phyloP scores from a whole-genome alignment of 2,329 filamentous ascomycete species.

The Fusarium mangiferae region DNA sequence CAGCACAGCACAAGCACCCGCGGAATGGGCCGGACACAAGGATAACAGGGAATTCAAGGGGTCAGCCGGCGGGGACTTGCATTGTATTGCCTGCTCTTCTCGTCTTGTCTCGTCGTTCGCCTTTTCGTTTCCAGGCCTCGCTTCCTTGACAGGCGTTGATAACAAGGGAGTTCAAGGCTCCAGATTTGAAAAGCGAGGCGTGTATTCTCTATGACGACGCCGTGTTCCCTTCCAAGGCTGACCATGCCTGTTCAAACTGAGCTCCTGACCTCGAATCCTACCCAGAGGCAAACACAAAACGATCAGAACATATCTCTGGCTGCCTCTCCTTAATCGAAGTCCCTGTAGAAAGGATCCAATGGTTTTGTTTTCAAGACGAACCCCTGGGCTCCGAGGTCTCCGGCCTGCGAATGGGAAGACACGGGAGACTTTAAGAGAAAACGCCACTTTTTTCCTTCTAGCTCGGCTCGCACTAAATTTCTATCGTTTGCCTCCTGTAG shows the following conservation, averaged over 20 bases:
- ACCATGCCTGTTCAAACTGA: background rate
- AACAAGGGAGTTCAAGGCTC: constrained; percentile 1
- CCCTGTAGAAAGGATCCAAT: constrained; percentile 19
- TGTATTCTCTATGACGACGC: constrained; percentile 14
- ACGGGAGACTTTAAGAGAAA: constrained; percentile 27
- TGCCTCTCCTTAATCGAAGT: constrained; percentile 17
- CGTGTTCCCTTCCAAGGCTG: background rate
- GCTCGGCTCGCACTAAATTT: constrained; percentile 22
- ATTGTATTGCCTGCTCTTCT: constrained; percentile 18
- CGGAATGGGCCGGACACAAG: constrained; percentile 28
- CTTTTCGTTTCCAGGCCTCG: constrained; percentile 14
- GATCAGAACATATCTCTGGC: constrained; percentile 13
- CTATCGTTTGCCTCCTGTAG: background rate
- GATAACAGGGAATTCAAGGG: constrained; percentile 29
- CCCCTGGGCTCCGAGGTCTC: constrained; percentile 41
- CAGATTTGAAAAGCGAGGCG: constrained; percentile 5
- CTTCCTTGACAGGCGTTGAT: constrained; percentile 4
- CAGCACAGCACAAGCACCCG: background rate
- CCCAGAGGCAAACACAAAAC: background rate
- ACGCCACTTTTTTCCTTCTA: constrained; percentile 23
- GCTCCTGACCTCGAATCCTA: background rate
- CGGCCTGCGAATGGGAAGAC: constrained; percentile 44
- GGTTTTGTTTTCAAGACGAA: constrained; percentile 5
- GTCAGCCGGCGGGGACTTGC: constrained; percentile 25
- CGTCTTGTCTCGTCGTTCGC: constrained; percentile 27